Evolutionary conservation across 192 early-diverging fungal genomes (phyloP), one percentile per base, ranked within the genome.

Genomic region (Linnemannia schmuckeri): DNA sequence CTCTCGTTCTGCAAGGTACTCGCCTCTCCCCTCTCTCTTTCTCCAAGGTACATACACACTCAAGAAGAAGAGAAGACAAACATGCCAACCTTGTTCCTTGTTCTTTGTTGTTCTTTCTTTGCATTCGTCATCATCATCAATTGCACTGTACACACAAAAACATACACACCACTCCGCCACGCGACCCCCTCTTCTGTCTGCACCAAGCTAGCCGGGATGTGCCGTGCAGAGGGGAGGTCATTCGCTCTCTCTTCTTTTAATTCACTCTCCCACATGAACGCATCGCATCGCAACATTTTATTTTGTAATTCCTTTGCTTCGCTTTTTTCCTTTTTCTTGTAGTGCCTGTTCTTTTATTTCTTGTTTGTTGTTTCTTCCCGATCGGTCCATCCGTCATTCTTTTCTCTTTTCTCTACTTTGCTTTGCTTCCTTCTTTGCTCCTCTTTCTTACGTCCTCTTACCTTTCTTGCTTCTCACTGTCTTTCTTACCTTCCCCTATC

Each of bases 81-180:
- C 37, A 72, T 13, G 35, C 37, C 38, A 72, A 42, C 70, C 18
- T 40, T 41, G 6, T 70, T 70, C 13, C 18, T 40, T 70, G 70
- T 40, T 42, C 41, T 72, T 72, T 72, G 70, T 42, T 42, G 40
- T 72, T 72, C 70, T 72, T 72, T 22, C n/a, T 24, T 42, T 15
- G 12, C 61, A 66, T 35, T 66, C 61, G 61, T 66, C 61, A 66
- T 66, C 61, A 33, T 35, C 61, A 27, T 61, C 55, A 33, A 35
- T 4, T 27, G 27, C 10, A 66, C 61, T 30, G 12, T 30, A 57
- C 55, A 57, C 20, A 57, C 10, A 63, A 1, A 52, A 5, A 52
- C 49, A 52, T 18, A 33, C 9, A 13, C n/a, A 1, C n/a, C 61
- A 33, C 30, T 66, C 27, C 30, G 61, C 61, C 61, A 66, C 61